Base-by-base conservation (phyloP, 495 filamentous ascomycete species). In the Pseudotulostoma volvatum region DNA sequence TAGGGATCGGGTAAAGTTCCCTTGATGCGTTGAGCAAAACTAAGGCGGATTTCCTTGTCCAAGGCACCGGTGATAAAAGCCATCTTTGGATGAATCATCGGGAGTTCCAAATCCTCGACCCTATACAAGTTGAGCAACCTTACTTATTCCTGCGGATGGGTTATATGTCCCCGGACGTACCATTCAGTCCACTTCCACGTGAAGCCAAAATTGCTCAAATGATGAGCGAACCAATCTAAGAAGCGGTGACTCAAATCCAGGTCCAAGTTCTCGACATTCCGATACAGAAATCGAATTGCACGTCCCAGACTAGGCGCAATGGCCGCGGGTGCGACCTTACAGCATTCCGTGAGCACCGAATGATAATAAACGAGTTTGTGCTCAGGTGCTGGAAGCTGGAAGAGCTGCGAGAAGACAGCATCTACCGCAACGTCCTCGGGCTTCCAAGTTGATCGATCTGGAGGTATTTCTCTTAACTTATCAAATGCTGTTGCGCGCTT, bases 111-210 rank as follows among this genome's bases (percentile, higher is more conserved):
- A 57, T 96, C 84, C 30, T 92, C 84, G 40, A 81, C 72, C 75
- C 75, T 79, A 34, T 31, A 9, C 13, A 4, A 33, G 35, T 9
- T 25, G 19, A 31, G 9, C 46, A 38, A 20, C 9, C 40, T 31
- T n/a, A n/a, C n/a, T n/a, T 7, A 30, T 16, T 33, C 8, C 18
- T 39, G 32, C 41, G 45, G 11, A 20, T 21, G 16, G 13, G 11
- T 13, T 34, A 28, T 7, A 44, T 38, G 11, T 39, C 16, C 34
- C 40, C 13, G 18, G 13, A 55, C 68, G 56, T 52, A 77, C 90
- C 90, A 99, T 61, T 99, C 90, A 14, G 79, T 79, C 90, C 90
- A 99, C 61, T 96, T 96, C 90, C 90, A 99, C 2, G 92, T 90
- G 50, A 96, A 99, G 30, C 93, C 90, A 50, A 96, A 99, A 60